Base-by-base conservation (phyloP, 2,329 filamentous ascomycete species). In the Apiospora pterosperma region DNA sequence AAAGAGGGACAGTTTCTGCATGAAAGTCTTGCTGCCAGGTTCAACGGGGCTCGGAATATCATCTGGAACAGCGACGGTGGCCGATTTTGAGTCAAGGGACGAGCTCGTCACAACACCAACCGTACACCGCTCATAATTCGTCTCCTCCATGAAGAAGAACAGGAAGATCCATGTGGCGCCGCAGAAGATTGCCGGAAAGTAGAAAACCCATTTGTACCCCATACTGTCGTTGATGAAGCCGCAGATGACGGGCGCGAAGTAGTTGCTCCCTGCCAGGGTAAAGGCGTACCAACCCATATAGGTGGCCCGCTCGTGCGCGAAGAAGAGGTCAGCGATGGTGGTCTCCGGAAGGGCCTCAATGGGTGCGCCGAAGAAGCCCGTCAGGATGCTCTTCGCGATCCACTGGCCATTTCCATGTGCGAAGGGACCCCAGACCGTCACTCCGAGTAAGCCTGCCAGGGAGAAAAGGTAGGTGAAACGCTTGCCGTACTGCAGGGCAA, bases 101-200 rank as follows among this genome's bases (percentile, higher is more conserved):
- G 23, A 2, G 36, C 11, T 61, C 5, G 66, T 63, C 21, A 71
- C 63, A 16, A 70, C 63, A 1, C 70, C 67, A n/a, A 72, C 69
- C 5, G 70, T 70, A 14, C 65, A 66, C 59, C 82, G 77, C 52
- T 79, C 74, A 67, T 88, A 89, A 16, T 82, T 81, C 7, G 85
- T 86, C 71, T 89, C 86, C 67, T 88, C 86, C 66, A 87, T 84
- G 69, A 88, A 84, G 65, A 88, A 76, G 70, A 88, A 86, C 0
- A 81, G 64, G 38, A 81, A 76, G 0, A 80, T 44, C 14, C 76
- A 75, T 4, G 73, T 74, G 0, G 68, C 73, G 1, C 68, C 77
- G 60, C 75, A 74, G 63, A 81, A 78, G 36, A 81, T 77, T 3
- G 75, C 74, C 4, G 78, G 76, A 71, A 78, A 78, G 71, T 80